A percentile compares a stretch with the other conserved stretches of the same genome.
Evolutionary conservation across 768 basidiomycete species (phyloP).

Genomic region (Auriscalpium microsporum): DNA sequence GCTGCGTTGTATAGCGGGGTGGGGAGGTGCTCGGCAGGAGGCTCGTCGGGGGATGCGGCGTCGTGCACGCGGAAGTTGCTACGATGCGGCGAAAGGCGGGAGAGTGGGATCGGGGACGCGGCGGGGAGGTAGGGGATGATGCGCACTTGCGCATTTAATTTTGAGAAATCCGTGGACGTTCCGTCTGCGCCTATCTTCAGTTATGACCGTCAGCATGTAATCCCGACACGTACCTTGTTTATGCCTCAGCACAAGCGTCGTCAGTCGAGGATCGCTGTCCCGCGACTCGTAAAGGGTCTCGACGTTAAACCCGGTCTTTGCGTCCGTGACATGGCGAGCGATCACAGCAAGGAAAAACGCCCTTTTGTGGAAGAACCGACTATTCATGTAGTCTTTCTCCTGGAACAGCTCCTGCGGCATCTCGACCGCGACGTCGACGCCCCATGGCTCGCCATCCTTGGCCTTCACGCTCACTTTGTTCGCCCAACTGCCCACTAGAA

Average conservation of each 20-base stretch:
- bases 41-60: conserved; percentile 20
- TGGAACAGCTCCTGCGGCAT: conserved; percentile 91
- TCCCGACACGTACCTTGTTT: conserved; percentile 35
- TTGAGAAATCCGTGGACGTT: conserved; percentile 50
- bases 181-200: conserved; percentile 30
- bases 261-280: conserved; percentile 53
- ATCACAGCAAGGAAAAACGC: conserved; percentile 83
- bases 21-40: conserved; percentile 27
- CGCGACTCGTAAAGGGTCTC: conserved; percentile 55
- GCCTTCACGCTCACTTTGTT: conserved; percentile 67
- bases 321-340: conserved; percentile 47
- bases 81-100: conserved; percentile 64
- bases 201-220: neutral
- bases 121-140: conserved; percentile 62
- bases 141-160: conserved; percentile 61
- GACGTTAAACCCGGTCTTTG: conserved; percentile 40
- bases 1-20: conserved; percentile 80
- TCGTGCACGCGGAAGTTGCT: conserved; percentile 51
- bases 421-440: conserved; percentile 74
- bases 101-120: conserved; percentile 54
- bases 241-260: conserved; percentile 54
- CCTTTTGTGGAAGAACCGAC: conserved; percentile 86
- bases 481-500: conserved; percentile 81
- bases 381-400: conserved; percentile 89
- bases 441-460: conserved; percentile 55